Conservation (phyloP, 2,329 filamentous ascomycete genomes). For the Aspergillus pseudoviridinutans region DNA sequence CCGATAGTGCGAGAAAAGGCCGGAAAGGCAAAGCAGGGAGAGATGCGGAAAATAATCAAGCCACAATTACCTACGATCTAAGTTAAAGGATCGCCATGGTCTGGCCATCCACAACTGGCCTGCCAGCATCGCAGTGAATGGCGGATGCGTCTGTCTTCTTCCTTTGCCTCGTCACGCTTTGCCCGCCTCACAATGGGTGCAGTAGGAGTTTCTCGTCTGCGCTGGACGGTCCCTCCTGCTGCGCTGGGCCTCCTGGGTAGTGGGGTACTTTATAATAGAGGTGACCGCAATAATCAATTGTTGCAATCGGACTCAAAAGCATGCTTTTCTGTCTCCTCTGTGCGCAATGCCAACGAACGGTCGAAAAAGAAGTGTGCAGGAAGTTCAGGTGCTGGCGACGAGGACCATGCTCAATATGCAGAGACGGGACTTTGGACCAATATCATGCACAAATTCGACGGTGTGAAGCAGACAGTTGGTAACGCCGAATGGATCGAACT, state of each 20-base stretch:
- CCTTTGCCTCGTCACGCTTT: constrained; percentile 13
- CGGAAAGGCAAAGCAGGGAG: not conserved
- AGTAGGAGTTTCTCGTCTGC: constrained; percentile 28
- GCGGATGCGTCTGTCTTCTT: constrained; percentile 20
- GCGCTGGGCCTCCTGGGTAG: constrained; percentile 27
- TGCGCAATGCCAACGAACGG: constrained; percentile 10
- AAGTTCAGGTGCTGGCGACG: constrained; percentile 12
- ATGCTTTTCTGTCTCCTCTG: constrained; percentile 20
- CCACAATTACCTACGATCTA: not conserved
- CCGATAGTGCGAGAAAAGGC: not conserved
- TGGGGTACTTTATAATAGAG: constrained; percentile 22
- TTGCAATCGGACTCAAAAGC: constrained; percentile 18
- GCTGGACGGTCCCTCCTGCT: constrained; percentile 35
- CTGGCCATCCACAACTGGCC: constrained; percentile 10
- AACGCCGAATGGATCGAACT: constrained; percentile 43
- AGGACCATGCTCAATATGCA: constrained; percentile 12
- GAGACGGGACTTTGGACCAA: constrained; percentile 41
- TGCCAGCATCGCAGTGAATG: constrained; percentile 2
- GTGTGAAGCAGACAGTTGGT: constrained; percentile 38
- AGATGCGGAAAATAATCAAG: not conserved
- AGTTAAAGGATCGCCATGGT: constrained; percentile 10
- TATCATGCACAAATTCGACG: constrained; percentile 49
- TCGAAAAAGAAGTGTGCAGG: constrained; percentile 6
- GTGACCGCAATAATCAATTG: constrained; percentile 21
- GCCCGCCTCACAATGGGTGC: constrained; percentile 31